phyloP scores from a whole-genome alignment of 2,329 filamentous ascomycete species.

The Aspergillus puulaauensis region DNA sequence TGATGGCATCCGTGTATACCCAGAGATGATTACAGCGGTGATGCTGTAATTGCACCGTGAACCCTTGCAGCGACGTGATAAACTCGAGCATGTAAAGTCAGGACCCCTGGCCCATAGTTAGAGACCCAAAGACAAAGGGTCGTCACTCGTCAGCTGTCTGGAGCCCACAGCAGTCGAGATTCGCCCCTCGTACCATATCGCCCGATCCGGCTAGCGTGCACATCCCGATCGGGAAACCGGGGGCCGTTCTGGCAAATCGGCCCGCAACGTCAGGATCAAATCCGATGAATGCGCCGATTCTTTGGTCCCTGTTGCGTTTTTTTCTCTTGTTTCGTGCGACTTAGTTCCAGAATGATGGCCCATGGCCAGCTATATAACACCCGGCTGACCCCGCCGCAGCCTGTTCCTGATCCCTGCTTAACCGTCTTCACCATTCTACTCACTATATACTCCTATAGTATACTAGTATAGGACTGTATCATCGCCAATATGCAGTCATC shows the following conservation, averaged over 20 bases:
- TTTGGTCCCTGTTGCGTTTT: not conserved
- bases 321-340: not conserved
- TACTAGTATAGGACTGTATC: not conserved
- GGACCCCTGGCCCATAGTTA: no score
- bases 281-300: no score
- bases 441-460: no score
- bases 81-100: no score
- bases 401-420: not conserved
- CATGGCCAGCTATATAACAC: slow-evolving; percentile 15
- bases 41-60: no score
- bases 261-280: not conserved
- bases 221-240: slow-evolving; percentile 5
- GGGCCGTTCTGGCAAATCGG: not conserved
- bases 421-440: no score
- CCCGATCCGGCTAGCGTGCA: not conserved
- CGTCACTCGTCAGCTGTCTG: no score
- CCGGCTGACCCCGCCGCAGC: not conserved
- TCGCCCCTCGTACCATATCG: slow-evolving; percentile 11
- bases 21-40: no score
- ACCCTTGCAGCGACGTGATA: no score
- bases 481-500: slow-evolving; percentile 15
- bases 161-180: not conserved
- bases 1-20: no score
- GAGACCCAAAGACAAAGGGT: no score
- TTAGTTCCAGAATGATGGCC: not conserved